These are phyloP conservation scores for Fusarium sp. DNA, from an alignment of 2,329 filamentous ascomycete species.

Conservation along the genomic window DNA sequence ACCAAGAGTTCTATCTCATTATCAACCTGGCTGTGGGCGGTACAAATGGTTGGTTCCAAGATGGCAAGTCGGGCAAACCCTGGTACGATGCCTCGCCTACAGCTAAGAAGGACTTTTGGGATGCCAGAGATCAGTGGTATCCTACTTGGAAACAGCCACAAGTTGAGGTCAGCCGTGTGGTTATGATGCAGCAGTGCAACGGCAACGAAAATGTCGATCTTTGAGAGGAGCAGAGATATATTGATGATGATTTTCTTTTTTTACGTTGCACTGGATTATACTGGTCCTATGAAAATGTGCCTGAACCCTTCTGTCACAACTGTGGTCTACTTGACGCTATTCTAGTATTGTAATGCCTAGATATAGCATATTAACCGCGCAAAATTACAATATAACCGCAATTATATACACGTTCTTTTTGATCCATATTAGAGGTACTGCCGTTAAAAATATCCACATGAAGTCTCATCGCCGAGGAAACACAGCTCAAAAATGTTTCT, in stretches of 20 bases:
- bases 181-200: constrained; percentile 78
- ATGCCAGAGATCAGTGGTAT: constrained; percentile 71
- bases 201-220: constrained; percentile 59
- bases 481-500: not conserved
- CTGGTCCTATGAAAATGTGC: not conserved
- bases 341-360: not conserved
- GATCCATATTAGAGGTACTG: not conserved
- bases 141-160: constrained; percentile 78
- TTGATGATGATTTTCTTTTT: not conserved
- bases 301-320: not conserved
- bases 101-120: constrained; percentile 83
- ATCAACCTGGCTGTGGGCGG: constrained; percentile 81
- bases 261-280: not conserved
- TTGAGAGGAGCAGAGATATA: constrained; percentile 42
- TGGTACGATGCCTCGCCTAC: constrained; percentile 78
- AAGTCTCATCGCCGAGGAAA: not conserved
- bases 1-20: constrained; percentile 80
- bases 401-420: not conserved
- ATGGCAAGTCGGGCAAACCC: constrained; percentile 77
- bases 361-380: not conserved
- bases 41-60: constrained; percentile 86
- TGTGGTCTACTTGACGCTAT: not conserved
- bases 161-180: constrained; percentile 76
- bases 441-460: not conserved
- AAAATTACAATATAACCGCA: not conserved